Evolutionary conservation across 1,284 basidiomycete genomes (phyloP).

Genomic region (Boletus smithii): DNA sequence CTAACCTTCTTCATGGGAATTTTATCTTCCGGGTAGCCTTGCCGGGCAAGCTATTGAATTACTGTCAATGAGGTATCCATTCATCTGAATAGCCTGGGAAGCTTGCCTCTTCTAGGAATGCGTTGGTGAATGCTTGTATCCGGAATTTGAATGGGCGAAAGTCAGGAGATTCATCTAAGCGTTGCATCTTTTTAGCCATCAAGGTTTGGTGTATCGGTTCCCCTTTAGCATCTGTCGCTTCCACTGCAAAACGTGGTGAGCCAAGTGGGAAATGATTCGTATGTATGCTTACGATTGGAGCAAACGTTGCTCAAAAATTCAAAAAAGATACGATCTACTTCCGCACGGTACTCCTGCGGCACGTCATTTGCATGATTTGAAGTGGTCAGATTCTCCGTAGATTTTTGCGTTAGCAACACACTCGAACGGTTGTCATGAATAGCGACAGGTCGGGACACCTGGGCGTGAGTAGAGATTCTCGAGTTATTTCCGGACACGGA

Average conservation of each 20-base stretch:
- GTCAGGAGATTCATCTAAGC: conserved; percentile 91
- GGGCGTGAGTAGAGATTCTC: conserved; percentile 20
- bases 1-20: conserved; percentile 85
- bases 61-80: conserved; percentile 14
- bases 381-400: conserved; percentile 32
- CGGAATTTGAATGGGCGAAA: conserved; percentile 99
- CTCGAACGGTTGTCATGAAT: conserved; percentile 22
- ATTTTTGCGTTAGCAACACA: conserved; percentile 23
- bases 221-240: conserved; percentile 89
- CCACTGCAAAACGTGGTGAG: conserved; percentile 55
- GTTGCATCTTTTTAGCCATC: conserved; percentile 98
- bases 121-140: conserved; percentile 97
- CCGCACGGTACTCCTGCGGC: conserved; percentile 74
- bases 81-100: conserved; percentile 6
- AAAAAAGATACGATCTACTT: conserved; percentile 90
- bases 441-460: conserved; percentile 24
- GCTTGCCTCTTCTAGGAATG: conserved; percentile 87
- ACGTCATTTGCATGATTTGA: conserved; percentile 58
- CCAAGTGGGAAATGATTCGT: conserved; percentile 8
- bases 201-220: conserved; percentile 97
- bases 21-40: conserved; percentile 82
- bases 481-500: conserved; percentile 27
- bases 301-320: conserved; percentile 87
- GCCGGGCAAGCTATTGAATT: conserved; percentile 58
- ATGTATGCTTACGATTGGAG: conserved; percentile 73